Base-by-base conservation (phyloP, 441 rosid species). In the Kokia cookei region DNA sequence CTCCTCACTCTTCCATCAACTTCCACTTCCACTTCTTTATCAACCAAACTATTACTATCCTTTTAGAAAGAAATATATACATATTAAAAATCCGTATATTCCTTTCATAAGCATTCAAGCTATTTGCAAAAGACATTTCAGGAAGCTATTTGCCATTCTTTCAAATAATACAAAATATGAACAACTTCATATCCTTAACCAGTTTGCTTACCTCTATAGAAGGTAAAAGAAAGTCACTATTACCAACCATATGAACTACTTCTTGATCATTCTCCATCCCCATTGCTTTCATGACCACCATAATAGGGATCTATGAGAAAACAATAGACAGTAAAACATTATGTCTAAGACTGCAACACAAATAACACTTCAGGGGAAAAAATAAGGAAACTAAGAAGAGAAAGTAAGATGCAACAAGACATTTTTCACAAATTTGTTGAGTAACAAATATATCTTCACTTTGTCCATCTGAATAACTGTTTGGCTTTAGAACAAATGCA, bases 251-350 rank as follows among this genome's bases (percentile, higher is more conserved):
- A 75, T 91, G 96, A 61, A 93, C 96, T 50, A 91, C 92, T 86
- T 95, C 99, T 87, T 91, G 96, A 78, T 93, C 97, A 74, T 93
- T 88, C 83, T 95, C 93, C 96, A 93, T 93, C 74, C 99, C 97
- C 99, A 95, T 93, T 70, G 97, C 98, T 83, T 90, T 93, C 78
- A 95, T 82, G n/a, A n/a, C n/a, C n/a, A n/a, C n/a, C n/a, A n/a
- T n/a, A n/a, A n/a, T n/a, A n/a, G n/a, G n/a, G n/a, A n/a, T n/a
- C n/a, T n/a, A n/a, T n/a, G n/a, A n/a, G n/a, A n/a, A n/a, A n/a
- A n/a, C n/a, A n/a, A n/a, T n/a, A n/a, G n/a, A n/a, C n/a, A n/a
- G n/a, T n/a, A n/a, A n/a, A n/a, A n/a, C n/a, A n/a, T n/a, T n/a
- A n/a, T n/a, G n/a, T n/a, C n/a, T n/a, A n/a, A n/a, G n/a, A n/a